phyloP scores from a whole-genome alignment of 805 yeast species.

The Yarrowia yakushimensis region DNA sequence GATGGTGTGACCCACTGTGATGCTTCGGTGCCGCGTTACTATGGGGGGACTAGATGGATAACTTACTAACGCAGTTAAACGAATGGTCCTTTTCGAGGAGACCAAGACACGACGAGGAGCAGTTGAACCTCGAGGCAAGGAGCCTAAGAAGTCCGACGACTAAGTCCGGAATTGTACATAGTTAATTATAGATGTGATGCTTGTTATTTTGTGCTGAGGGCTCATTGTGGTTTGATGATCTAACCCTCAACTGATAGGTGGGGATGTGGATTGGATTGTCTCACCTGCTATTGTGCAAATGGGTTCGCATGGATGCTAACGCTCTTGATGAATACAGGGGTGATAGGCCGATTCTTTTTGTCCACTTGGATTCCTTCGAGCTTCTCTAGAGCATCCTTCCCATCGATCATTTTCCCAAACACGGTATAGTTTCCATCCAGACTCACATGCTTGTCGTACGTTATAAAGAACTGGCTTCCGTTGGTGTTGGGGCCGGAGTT shows the following conservation, averaged over 20 bases:
- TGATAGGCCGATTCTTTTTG: slow-evolving; percentile 41
- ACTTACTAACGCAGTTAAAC: slow-evolving; percentile 49
- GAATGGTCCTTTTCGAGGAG: slow-evolving; percentile 89
- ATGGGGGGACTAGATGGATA: too few species aligned
- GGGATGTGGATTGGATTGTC: background rate
- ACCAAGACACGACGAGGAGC: slow-evolving; percentile 76
- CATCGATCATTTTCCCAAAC: slow-evolving; percentile 61
- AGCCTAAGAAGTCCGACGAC: slow-evolving; percentile 13
- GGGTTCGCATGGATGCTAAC: slow-evolving; percentile 47
- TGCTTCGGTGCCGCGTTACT: background rate
- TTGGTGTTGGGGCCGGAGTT: slow-evolving; percentile 91
- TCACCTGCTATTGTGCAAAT: slow-evolving; percentile 35
- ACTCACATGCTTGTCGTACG: slow-evolving; percentile 70
- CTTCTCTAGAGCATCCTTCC: slow-evolving; percentile 47
- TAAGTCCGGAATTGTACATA: background rate
- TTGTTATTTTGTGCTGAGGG: background rate
- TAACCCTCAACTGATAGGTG: background rate
- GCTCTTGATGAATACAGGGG: slow-evolving; percentile 35
- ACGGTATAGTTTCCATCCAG: slow-evolving; percentile 71
- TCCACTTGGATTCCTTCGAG: slow-evolving; percentile 57
- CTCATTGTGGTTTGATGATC: background rate
- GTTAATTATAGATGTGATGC: slow-evolving; percentile 7
- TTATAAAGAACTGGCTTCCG: slow-evolving; percentile 87
- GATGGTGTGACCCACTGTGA: background rate
- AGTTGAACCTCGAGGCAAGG: slow-evolving; percentile 26